Evolutionary conservation across 2,329 filamentous ascomycete genomes (phyloP), one percentile per base, ranked within the genome.

Genomic region (Xylaria sp.): DNA sequence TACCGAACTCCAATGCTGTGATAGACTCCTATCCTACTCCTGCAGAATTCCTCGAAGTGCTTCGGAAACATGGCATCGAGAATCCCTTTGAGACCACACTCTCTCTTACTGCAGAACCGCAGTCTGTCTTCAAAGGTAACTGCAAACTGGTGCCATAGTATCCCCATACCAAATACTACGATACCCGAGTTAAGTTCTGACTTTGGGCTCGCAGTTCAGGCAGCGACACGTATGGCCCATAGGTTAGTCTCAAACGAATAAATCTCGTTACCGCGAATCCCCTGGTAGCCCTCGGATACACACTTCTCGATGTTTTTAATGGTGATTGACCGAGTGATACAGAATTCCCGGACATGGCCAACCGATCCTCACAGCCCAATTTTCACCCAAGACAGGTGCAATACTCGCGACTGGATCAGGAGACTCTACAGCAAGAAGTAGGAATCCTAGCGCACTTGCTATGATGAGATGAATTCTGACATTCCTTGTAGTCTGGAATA

Each of bases 221-320:
- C 94, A 12, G 94, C 98, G 51, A 95, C 94, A 58, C 88, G 96
- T 80, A 95, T 96, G 83, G 92, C 94, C 7, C 92, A 94, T 69
- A 90, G 90, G 63, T 72, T 36, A 62, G 70, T 68, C 55, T 33
- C 56, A 33, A 55, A 1, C 31, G n/a, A n/a, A n/a, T 10, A 23
- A 33, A 23, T n/a, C 48, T 28, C 9, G 39, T 18, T n/a, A 39
- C 23, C 1, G 25, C 28, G 39, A 49, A 18, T 18, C 43, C 28
- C 41, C n/a, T 36, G 52, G 31, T 10, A 18, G 13, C 9, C n/a
- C 41, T 39, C 28, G 20, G 15, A 56, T 15, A 49, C 52, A 25
- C 33, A 43, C 20, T 55, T 10, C 8, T n/a, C 25, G 3, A n/a
- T 18, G 54, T 7, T 57, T 57, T 5, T 1, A 28, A 9, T 20